These are phyloP conservation scores for Penicillium mononematosum DNA, from an alignment of 495 filamentous ascomycete species.

Conservation along the genomic window DNA sequence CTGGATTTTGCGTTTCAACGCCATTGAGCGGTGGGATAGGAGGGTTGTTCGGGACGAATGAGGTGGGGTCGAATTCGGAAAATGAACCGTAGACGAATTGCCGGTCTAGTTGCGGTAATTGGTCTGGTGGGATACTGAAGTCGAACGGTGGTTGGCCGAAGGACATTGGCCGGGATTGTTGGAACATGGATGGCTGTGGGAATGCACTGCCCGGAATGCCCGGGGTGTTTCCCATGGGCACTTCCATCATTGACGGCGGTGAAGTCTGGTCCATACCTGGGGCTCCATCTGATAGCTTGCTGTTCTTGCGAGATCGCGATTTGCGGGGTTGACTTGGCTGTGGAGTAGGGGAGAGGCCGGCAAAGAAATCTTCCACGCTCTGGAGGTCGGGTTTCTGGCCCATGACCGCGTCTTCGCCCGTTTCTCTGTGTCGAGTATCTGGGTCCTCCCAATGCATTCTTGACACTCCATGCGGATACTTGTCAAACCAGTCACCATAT, in stretches of 20 bases:
- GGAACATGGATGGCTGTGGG: constrained; percentile 40
- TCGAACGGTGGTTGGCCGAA: constrained; percentile 42
- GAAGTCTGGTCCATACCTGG: constrained; percentile 31
- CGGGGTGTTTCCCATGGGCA: constrained; percentile 39
- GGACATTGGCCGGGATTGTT: constrained; percentile 34
- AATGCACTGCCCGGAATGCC: constrained; percentile 44
- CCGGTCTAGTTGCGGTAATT: constrained; percentile 64
- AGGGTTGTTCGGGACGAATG: constrained; percentile 36
- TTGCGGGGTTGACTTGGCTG: constrained; percentile 47
- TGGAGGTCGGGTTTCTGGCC: constrained; percentile 85
- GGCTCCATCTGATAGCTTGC: constrained; percentile 31
- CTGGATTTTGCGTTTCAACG: constrained; percentile 21
- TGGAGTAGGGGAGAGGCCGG: constrained; percentile 68
- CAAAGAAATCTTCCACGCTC: constrained; percentile 94
- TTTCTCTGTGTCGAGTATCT: constrained; percentile 64
- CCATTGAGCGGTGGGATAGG: constrained; percentile 32
- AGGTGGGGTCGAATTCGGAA: constrained; percentile 55
- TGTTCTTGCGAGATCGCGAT: constrained; percentile 36
- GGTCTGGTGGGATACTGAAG: constrained; percentile 42
- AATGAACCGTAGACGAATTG: constrained; percentile 80
- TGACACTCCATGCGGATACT: constrained; percentile 90
- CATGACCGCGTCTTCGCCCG: constrained; percentile 74
- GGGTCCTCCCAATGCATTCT: constrained; percentile 80
- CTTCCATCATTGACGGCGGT: constrained; percentile 34
- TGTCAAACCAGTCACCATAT: constrained; percentile 97